phyloP scores from a whole-genome alignment of 495 filamentous ascomycete species.

The Hypoxylon lenormandii region DNA sequence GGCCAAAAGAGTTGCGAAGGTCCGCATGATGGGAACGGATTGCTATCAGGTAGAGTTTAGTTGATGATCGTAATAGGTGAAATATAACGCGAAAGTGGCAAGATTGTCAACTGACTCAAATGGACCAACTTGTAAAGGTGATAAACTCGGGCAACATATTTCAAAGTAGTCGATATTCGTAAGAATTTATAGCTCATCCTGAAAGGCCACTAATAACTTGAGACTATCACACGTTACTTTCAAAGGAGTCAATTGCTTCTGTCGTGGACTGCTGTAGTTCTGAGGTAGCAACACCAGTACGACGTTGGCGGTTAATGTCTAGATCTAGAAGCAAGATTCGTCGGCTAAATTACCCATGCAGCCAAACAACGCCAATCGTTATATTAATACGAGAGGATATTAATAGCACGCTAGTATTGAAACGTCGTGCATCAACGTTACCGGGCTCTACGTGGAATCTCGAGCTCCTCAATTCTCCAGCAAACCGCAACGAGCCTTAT shows the following conservation, averaged over 20 bases:
- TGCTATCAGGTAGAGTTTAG: background rate
- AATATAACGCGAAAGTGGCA: background rate
- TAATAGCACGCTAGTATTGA: background rate
- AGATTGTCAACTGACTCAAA: background rate
- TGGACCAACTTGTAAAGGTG: background rate
- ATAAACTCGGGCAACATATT: background rate
- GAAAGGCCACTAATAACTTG: background rate
- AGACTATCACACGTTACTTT: conserved; percentile 33
- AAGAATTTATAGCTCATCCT: background rate
- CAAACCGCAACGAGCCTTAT: too few species aligned
- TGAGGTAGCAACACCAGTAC: conserved; percentile 10
- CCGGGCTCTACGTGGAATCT: too few species aligned
- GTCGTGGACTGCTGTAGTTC: background rate
- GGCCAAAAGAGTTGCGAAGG: conserved; percentile 11
- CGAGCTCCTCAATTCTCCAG: too few species aligned
- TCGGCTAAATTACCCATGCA: conserved; percentile 33
- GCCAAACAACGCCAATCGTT: background rate
- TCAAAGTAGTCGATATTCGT: background rate
- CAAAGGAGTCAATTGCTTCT: background rate
- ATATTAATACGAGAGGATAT: conserved; percentile 30
- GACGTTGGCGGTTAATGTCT: conserved; percentile 16
- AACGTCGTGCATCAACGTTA: too few species aligned
- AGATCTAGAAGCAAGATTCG: conserved; percentile 10
- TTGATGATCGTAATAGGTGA: background rate
- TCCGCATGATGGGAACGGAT: conserved; percentile 25